Conservation (phyloP, 345 rosid species). For the Geranium rotundifolium region DNA sequence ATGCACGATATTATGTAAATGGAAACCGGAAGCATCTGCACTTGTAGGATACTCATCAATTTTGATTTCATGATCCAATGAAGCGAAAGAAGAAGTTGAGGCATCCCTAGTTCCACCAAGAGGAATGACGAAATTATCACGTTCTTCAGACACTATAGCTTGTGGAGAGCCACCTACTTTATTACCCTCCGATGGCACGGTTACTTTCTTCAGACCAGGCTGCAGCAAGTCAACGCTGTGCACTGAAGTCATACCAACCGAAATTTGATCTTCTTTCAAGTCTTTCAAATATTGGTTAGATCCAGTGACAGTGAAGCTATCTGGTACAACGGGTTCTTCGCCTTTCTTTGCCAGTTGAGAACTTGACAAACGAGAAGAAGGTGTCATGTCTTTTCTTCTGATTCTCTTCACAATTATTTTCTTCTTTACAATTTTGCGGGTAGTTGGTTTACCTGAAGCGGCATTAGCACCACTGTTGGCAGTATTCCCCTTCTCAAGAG, state of each 20-base stretch:
- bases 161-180: constrained; percentile 17
- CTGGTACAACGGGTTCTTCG: constrained; percentile 14
- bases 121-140: constrained; percentile 10
- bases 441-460: constrained; percentile 19
- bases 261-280: constrained; percentile 12
- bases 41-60: constrained; percentile 15
- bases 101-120: constrained; percentile 9
- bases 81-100: constrained; percentile 20
- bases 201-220: constrained; percentile 17
- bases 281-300: constrained; percentile 13
- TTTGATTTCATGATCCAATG: constrained; percentile 21
- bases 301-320: constrained; percentile 11
- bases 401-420: constrained; percentile 38
- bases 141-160: constrained; percentile 17
- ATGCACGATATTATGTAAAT: constrained; percentile 15
- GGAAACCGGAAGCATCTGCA: constrained; percentile 11
- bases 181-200: constrained; percentile 13
- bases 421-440: constrained; percentile 36
- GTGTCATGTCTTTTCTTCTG: constrained; percentile 22
- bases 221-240: constrained; percentile 12
- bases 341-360: constrained; percentile 13
- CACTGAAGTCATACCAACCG: constrained; percentile 13
- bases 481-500: constrained; percentile 17
- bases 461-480: constrained; percentile 23
- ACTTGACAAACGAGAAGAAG: constrained; percentile 11